phyloP scores from a whole-genome alignment of 169 alveolate species.

The Cryptosporidium meleagridis region DNA sequence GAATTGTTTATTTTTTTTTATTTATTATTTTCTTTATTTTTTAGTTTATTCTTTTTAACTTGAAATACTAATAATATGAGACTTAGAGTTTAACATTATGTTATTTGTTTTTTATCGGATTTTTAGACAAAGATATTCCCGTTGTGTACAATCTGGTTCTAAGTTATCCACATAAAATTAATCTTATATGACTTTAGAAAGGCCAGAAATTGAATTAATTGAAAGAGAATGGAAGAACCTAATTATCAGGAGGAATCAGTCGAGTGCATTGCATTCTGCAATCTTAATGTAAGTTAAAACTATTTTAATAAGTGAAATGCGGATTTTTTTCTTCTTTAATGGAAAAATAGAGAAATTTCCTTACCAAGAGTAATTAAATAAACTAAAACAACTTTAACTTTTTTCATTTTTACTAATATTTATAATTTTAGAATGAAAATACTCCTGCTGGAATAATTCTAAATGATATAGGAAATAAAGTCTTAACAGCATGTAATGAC shows the following conservation, averaged over 20 bases:
- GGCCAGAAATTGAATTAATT: not conserved
- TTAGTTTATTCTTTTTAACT: not conserved
- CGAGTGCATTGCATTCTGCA: not conserved
- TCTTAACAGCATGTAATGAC: not conserved
- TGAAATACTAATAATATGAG: not conserved
- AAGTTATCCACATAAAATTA: not conserved
- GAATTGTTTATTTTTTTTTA: not conserved
- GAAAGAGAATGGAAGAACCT: not conserved
- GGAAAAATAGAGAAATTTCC: too few species aligned
- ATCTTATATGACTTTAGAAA: not conserved
- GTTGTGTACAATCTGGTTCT: not conserved
- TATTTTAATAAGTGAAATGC: not conserved
- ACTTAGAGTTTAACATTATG: not conserved
- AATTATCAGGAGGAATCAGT: not conserved
- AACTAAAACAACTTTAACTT: too few species aligned
- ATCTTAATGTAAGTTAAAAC: not conserved
- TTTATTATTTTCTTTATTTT: not conserved
- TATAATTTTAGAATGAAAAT: not conserved
- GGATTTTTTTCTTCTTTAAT: not conserved
- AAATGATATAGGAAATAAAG: not conserved
- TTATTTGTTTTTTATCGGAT: too few species aligned
- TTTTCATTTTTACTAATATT: too few species aligned
- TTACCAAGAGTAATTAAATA: not conserved
- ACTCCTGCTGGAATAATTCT: constrained; percentile 25
- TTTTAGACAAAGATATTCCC: too few species aligned